phyloP scores from a whole-genome alignment of 2,329 filamentous ascomycete genomes.

The Didymellaceae sp. region DNA sequence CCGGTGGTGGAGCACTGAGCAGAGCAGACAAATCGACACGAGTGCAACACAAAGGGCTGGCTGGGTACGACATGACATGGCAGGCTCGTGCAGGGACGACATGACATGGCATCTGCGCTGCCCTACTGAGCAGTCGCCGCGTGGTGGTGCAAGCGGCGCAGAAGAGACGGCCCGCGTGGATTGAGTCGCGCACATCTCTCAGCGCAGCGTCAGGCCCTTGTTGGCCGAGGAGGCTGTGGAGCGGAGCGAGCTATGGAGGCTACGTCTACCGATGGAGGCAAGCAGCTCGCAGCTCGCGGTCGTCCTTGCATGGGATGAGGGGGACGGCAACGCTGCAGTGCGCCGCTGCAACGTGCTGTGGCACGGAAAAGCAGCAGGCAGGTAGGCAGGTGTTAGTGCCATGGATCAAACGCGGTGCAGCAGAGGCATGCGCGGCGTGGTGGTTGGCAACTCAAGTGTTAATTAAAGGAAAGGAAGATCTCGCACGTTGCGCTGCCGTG shows the following conservation, averaged over 20 bases:
- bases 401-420: constrained; percentile 9
- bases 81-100: constrained; percentile 27
- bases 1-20: neutral
- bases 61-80: neutral
- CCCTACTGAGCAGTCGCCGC: constrained; percentile 17
- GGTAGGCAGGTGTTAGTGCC: neutral
- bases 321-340: constrained; percentile 10
- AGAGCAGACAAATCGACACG: neutral
- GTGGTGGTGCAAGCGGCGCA: constrained; percentile 19
- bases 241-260: no score
- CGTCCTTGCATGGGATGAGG: constrained; percentile 13
- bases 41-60: neutral
- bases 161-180: constrained; percentile 28
- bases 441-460: constrained; percentile 5
- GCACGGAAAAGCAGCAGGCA: neutral
- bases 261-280: no score
- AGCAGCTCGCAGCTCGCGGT: no score
- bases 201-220: constrained; percentile 16
- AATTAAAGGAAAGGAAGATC: constrained; percentile 12
- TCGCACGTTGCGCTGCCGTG: neutral
- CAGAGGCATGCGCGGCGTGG: neutral
- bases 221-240: constrained; percentile 30
- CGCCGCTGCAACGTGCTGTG: constrained; percentile 10
- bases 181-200: constrained; percentile 12
- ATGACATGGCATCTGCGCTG: neutral